Evolutionary conservation across 2,329 filamentous ascomycete species (phyloP).

Genomic region (Apiospora kogelbergensis): DNA sequence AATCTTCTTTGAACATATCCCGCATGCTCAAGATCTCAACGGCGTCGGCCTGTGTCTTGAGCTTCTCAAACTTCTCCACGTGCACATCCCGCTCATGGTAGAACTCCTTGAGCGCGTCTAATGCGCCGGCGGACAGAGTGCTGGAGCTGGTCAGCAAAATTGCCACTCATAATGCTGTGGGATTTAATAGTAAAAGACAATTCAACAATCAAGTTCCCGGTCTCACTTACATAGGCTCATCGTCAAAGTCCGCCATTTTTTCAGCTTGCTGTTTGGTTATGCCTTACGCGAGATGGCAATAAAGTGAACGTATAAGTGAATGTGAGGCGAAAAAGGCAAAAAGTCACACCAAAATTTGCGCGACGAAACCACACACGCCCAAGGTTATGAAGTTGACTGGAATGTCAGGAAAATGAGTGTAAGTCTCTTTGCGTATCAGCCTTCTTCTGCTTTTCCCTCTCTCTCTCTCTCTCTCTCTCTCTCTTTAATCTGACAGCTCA

Average conservation of each 20-base stretch:
- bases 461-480: background rate
- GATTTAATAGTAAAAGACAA: background rate
- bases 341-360: background rate
- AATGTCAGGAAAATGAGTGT: background rate
- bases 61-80: conserved; percentile 64
- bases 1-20: conserved; percentile 75
- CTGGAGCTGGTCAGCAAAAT: conserved; percentile 34
- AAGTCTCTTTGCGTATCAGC: background rate
- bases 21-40: conserved; percentile 55
- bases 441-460: background rate
- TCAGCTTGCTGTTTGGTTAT: background rate
- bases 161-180: background rate
- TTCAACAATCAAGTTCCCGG: no score
- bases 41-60: conserved; percentile 62
- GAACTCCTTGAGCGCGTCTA: conserved; percentile 72
- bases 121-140: conserved; percentile 63
- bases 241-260: conserved; percentile 36
- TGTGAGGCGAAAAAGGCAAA: background rate
- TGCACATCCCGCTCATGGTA: conserved; percentile 70
- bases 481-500: background rate
- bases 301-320: background rate
- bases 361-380: background rate
- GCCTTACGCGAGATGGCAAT: background rate
- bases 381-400: background rate
- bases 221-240: conserved; percentile 49